Base-by-base conservation (phyloP, 805 yeast species). In the Trichomonascus vanleenenianus region DNA sequence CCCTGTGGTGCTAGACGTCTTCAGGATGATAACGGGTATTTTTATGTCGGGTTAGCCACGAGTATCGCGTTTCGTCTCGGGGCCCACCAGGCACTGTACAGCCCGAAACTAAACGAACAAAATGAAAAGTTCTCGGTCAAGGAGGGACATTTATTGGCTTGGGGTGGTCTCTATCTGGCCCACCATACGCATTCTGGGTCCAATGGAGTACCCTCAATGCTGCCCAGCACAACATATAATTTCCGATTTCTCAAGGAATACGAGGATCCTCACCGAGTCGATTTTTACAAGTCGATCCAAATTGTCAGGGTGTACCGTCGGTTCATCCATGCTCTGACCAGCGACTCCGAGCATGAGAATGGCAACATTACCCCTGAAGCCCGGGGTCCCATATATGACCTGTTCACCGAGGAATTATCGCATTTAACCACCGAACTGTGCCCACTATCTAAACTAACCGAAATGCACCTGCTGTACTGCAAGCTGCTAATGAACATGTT, bases 321-420 rank as follows among this genome's bases (percentile, higher is more conserved):
- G 3, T 37, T 27, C n/a, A 39, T 16, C 20, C 19, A 9, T 2
- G 27, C 27, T 22, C 35, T 25, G 3, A 14, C 14, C 34, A 37
- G 34, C 20, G 32, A 39, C 37, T 18, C 39, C 3, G 44, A 44
- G 27, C 34, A 27, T 3, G 37, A 35, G 15, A 32, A 25, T 20
- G 44, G 47, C 3, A 19, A 44, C 20, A 37, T 40, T 30, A n/a
- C 30, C 8, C 50, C 50, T 2, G 47, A 43, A 14, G 14, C 42
- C 8, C 25, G 50, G 11, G 44, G 41, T 7, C 31, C 35, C 9
- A 30, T 44, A 18, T 20, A 39, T 15, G 38, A 30, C 19, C n/a
- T 39, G 4, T 47, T 44, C 20, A 22, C 34, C 10, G 44, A 43
- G 5, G 32, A 30, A 12, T 9, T 47, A 2, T 35, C 48, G 11